phyloP scores from a whole-genome alignment of 106 monocot genomes.

The Ottelia alismoides region DNA sequence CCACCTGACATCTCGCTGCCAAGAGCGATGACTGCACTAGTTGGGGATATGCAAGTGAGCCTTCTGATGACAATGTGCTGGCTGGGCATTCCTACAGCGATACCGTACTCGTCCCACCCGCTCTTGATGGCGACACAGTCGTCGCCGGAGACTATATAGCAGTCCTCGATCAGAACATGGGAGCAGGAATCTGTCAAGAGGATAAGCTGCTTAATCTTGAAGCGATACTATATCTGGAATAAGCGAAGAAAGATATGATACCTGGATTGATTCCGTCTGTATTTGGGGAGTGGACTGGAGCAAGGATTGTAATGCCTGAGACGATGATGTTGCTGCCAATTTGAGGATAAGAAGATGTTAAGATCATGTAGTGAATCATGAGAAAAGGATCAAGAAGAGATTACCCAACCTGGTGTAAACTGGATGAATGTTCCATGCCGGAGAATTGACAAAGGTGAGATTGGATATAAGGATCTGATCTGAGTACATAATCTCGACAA shows the following conservation, averaged over 20 bases:
- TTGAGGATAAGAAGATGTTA: too few relatives aligned
- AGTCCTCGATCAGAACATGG: conserved; percentile 66
- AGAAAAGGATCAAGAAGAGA: too few relatives aligned
- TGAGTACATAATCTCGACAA: conserved; percentile 65
- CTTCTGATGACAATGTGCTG: conserved; percentile 52
- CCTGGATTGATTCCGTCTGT: conserved; percentile 95
- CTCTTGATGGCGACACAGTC: conserved; percentile 94
- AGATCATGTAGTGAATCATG: too few relatives aligned
- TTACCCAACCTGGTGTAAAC: too few relatives aligned
- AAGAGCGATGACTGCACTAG: conserved; percentile 68
- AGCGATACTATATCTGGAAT: too few relatives aligned
- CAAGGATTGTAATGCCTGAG: conserved; percentile 73
- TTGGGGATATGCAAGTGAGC: conserved; percentile 85
- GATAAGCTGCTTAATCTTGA: too few relatives aligned
- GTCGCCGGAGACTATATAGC: conserved; percentile 79
- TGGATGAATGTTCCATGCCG: conserved; percentile 92
- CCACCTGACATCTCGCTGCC: conserved; percentile 99
- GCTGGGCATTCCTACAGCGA: conserved; percentile 68
- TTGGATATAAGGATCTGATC: conserved; percentile 70
- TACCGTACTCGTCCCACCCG: conserved; percentile 96
- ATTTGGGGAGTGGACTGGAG: conserved; percentile 76
- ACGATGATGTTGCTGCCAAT: conserved; percentile 79
- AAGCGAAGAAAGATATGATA: too few relatives aligned
- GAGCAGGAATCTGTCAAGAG: conserved; percentile 95
- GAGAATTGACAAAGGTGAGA: conserved; percentile 72